Evolutionary conservation across 192 early-diverging fungal species (phyloP).

Genomic region (Pilaira anomala): DNA sequence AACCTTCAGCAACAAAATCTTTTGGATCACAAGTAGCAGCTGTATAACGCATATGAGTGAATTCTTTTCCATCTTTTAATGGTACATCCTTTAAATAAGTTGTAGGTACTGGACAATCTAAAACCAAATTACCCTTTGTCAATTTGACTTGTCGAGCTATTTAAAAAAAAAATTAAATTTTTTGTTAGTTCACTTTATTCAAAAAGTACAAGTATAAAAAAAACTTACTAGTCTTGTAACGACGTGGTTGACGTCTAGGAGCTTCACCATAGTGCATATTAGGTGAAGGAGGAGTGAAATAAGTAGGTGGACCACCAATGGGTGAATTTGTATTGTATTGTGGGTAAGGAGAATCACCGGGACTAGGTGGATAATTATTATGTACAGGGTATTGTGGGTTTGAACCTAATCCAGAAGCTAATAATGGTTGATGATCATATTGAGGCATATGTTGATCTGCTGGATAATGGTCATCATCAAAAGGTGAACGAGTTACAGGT

Average conservation of each 20-base stretch:
- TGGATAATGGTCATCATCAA: conserved; percentile 32
- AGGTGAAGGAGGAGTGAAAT: conserved; percentile 30
- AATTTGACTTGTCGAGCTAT: conserved; percentile 47
- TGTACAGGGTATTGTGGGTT: neutral
- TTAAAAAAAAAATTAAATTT: conserved; percentile 2
- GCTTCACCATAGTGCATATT: conserved; percentile 35
- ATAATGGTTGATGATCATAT: conserved; percentile 21
- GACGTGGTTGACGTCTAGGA: conserved; percentile 45
- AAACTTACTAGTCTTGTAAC: conserved; percentile 50
- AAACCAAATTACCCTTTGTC: conserved; percentile 64
- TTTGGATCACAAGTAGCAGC: conserved; percentile 67
- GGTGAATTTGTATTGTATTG: conserved; percentile 30
- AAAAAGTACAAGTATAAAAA: neutral
- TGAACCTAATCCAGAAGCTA: conserved; percentile 1
- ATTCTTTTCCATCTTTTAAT: conserved; percentile 55
- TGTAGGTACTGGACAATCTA: conserved; percentile 68
- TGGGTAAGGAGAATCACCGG: conserved; percentile 5
- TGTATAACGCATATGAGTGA: conserved; percentile 74
- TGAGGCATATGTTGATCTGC: conserved; percentile 11
- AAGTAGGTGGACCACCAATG: conserved; percentile 18
- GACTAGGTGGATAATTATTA: conserved; percentile 5
- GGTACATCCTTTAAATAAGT: conserved; percentile 45
- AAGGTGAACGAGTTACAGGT: conserved; percentile 24
- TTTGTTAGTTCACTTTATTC: neutral
- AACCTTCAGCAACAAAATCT: conserved; percentile 55